phyloP scores from a whole-genome alignment of 192 early-diverging fungal species.

The Umbelopsis sp. region DNA sequence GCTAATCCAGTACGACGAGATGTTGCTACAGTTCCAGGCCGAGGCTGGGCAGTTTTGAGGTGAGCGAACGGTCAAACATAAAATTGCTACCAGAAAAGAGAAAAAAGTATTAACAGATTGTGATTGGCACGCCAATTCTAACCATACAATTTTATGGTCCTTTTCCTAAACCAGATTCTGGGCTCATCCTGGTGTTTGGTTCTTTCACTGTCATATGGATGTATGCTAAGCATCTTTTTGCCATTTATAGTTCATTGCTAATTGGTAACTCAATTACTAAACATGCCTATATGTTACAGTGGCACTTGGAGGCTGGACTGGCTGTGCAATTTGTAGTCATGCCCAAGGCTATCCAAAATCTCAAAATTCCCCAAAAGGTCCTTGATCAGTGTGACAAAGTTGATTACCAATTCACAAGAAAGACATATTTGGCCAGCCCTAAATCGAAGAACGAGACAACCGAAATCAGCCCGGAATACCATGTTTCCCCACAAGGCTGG shows the following conservation, averaged over 20 bases:
- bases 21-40: slow-evolving; percentile 57
- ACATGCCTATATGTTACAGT: slow-evolving; percentile 1
- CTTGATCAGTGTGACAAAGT: slow-evolving; percentile 5
- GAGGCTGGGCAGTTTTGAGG: slow-evolving; percentile 47
- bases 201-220: slow-evolving; percentile 27
- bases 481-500: background rate
- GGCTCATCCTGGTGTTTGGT: slow-evolving; percentile 26
- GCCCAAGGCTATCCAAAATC: background rate
- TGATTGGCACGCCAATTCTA: background rate
- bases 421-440: background rate
- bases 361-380: background rate
- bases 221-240: background rate
- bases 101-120: no score
- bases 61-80: background rate
- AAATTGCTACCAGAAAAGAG: no score
- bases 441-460: background rate
- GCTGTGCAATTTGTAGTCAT: slow-evolving; percentile 34
- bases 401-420: background rate
- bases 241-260: background rate
- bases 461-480: background rate
- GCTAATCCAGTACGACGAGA: slow-evolving; percentile 60
- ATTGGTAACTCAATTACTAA: background rate
- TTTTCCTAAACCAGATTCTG: background rate
- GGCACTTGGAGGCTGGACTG: slow-evolving; percentile 49
- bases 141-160: background rate